These are phyloP conservation scores for Tylopilus rubrobrunneus DNA, from an alignment of 768 basidiomycete genomes.

Conservation along the genomic window DNA sequence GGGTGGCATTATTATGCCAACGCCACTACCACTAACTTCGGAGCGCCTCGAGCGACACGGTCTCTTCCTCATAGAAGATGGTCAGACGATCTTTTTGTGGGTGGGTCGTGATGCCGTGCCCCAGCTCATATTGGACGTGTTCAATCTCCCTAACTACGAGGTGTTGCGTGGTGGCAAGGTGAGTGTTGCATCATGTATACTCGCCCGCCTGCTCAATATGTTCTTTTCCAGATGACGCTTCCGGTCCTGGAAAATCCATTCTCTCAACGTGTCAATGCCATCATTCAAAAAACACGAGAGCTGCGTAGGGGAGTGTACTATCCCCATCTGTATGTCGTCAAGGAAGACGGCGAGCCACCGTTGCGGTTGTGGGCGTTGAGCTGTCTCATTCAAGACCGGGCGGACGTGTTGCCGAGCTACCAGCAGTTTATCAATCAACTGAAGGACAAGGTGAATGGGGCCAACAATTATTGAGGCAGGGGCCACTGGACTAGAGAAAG, in stretches of 20 bases:
- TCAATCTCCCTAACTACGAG: slow-evolving; percentile 84
- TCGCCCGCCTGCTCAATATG: not conserved
- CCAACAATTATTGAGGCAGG: slow-evolving; percentile 26
- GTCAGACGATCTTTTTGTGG: slow-evolving; percentile 97
- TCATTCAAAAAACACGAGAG: slow-evolving; percentile 93
- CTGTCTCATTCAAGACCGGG: slow-evolving; percentile 90
- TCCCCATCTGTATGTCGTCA: slow-evolving; percentile 93
- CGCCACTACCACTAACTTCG: slow-evolving; percentile 86
- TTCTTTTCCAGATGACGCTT: slow-evolving; percentile 64
- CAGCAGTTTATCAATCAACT: slow-evolving; percentile 88
- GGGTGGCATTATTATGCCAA: slow-evolving; percentile 82
- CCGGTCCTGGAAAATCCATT: slow-evolving; percentile 89
- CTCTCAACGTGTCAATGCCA: slow-evolving; percentile 91
- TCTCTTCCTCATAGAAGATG: slow-evolving; percentile 94
- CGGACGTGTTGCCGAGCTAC: slow-evolving; percentile 93
- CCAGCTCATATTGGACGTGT: slow-evolving; percentile 90
- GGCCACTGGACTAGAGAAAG: not conserved
- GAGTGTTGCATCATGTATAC: not conserved
- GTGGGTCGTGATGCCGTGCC: slow-evolving; percentile 99
- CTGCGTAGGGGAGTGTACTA: slow-evolving; percentile 90
- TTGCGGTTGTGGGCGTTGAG: slow-evolving; percentile 94
- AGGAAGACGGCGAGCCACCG: slow-evolving; percentile 96
- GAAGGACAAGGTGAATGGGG: slow-evolving; percentile 70
- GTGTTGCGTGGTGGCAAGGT: slow-evolving; percentile 94
- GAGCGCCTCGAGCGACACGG: slow-evolving; percentile 94